Evolutionary conservation across 495 filamentous ascomycete species (phyloP).

Genomic region (Penicillium psychrofluorescens): DNA sequence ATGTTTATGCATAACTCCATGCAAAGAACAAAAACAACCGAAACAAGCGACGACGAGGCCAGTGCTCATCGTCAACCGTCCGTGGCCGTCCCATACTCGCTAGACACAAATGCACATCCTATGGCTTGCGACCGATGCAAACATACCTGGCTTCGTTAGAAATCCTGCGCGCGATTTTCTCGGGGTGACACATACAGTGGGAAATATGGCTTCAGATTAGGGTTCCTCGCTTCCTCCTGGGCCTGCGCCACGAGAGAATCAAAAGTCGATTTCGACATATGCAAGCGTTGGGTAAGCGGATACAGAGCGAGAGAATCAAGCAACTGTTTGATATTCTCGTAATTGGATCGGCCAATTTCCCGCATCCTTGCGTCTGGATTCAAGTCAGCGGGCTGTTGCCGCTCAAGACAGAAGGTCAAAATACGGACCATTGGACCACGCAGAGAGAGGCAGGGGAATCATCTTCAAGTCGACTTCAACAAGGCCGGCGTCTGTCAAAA

Average conservation of each 20-base stretch:
- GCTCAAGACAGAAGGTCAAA: neutral
- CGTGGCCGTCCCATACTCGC: too few relatives aligned
- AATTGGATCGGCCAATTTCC: constrained; percentile 55
- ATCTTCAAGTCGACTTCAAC: constrained; percentile 63
- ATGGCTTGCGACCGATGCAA: constrained; percentile 50
- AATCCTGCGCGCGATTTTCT: neutral
- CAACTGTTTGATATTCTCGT: constrained; percentile 52
- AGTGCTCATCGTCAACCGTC: too few relatives aligned
- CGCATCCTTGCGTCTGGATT: constrained; percentile 50
- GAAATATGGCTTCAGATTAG: constrained; percentile 65
- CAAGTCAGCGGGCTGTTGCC: neutral
- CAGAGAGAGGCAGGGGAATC: constrained; percentile 66
- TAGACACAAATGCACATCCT: too few relatives aligned
- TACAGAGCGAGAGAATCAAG: constrained; percentile 57
- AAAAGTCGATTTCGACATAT: constrained; percentile 58
- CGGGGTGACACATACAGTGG: constrained; percentile 50
- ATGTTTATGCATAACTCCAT: constrained; percentile 8
- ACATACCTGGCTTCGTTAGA: constrained; percentile 41
- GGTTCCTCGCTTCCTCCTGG: constrained; percentile 57
- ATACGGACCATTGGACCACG: constrained; percentile 62
- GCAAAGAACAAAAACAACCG: constrained; percentile 2
- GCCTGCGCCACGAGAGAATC: constrained; percentile 59
- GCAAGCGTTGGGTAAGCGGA: constrained; percentile 48
- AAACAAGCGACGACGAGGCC: too few relatives aligned
- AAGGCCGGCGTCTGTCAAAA: constrained; percentile 64